phyloP scores from a whole-genome alignment of 1,139 yeast genomes.

The Suhomyces atakaporum region DNA sequence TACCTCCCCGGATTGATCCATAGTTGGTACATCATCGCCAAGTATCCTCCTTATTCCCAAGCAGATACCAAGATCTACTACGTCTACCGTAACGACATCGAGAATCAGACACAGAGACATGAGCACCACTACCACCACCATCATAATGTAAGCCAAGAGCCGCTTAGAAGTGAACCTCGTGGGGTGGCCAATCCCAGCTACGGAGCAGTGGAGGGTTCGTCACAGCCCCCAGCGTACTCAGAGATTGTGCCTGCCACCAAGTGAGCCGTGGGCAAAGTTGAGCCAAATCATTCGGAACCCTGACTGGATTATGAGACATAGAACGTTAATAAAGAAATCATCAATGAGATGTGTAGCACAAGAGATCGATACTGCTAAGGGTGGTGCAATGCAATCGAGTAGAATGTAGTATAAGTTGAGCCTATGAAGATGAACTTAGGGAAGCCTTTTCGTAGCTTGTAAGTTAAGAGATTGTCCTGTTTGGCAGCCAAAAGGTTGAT shows the following conservation, averaged over 20 bases:
- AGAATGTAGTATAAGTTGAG: no score
- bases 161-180: conserved; percentile 16
- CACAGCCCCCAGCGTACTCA: conserved; percentile 40
- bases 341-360: no score
- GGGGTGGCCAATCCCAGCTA: conserved; percentile 21
- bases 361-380: no score
- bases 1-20: conserved; percentile 71
- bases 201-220: conserved; percentile 30
- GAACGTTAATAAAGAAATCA: not conserved
- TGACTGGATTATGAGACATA: no score
- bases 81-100: conserved; percentile 36
- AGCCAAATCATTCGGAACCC: conserved; percentile 6
- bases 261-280: no score
- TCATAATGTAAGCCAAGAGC: conserved; percentile 15
- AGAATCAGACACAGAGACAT: conserved; percentile 25
- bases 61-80: conserved; percentile 34
- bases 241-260: no score
- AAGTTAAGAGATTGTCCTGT: no score
- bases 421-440: no score
- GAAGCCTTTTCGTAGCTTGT: no score
- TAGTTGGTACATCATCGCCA: conserved; percentile 63
- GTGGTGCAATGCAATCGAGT: no score
- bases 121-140: conserved; percentile 27
- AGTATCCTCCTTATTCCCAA: conserved; percentile 33
- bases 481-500: no score